phyloP scores from a whole-genome alignment of 1,284 basidiomycete genomes.

The Mycena citricolor region DNA sequence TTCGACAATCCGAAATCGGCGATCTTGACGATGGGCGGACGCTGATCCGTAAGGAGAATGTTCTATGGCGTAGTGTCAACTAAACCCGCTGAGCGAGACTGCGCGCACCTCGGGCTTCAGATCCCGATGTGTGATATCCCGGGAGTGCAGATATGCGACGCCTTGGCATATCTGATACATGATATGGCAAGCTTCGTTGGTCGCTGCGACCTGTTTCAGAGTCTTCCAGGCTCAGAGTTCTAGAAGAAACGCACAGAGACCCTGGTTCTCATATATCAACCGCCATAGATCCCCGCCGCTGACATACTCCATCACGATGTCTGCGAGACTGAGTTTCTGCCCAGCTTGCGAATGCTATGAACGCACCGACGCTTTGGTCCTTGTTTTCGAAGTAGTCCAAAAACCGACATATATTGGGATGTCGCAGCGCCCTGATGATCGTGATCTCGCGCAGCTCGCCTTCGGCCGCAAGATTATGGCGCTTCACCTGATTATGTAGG shows the following conservation, averaged over 20 bases:
- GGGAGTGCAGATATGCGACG: slow-evolving; percentile 57
- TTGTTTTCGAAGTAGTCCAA: slow-evolving; percentile 61
- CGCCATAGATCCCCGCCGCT: slow-evolving; percentile 77
- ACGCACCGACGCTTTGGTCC: slow-evolving; percentile 52
- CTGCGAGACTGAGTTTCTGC: slow-evolving; percentile 32
- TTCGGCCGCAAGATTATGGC: neutral
- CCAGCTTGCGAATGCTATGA: neutral
- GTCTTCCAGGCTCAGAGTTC: neutral
- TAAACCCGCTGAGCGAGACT: too few species aligned
- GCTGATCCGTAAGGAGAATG: slow-evolving; percentile 53
- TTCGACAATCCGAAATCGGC: slow-evolving; percentile 85
- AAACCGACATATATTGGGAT: slow-evolving; percentile 69
- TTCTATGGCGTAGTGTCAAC: slow-evolving; percentile 37
- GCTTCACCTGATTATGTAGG: slow-evolving; percentile 50
- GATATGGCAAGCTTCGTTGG: slow-evolving; percentile 46
- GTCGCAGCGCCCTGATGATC: slow-evolving; percentile 60
- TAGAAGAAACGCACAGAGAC: slow-evolving; percentile 44
- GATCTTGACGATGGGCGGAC: slow-evolving; percentile 59
- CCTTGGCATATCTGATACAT: slow-evolving; percentile 61
- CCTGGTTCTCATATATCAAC: slow-evolving; percentile 49
- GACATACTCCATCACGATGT: slow-evolving; percentile 65
- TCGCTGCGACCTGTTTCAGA: slow-evolving; percentile 35
- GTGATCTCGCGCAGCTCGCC: slow-evolving; percentile 54
- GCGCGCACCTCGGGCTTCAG: slow-evolving; percentile 73
- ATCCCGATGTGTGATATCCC: slow-evolving; percentile 72